Evolutionary conservation across 2,329 filamentous ascomycete genomes (phyloP), one percentile per base, ranked within the genome.

Genomic region (Colletotrichum melonis): DNA sequence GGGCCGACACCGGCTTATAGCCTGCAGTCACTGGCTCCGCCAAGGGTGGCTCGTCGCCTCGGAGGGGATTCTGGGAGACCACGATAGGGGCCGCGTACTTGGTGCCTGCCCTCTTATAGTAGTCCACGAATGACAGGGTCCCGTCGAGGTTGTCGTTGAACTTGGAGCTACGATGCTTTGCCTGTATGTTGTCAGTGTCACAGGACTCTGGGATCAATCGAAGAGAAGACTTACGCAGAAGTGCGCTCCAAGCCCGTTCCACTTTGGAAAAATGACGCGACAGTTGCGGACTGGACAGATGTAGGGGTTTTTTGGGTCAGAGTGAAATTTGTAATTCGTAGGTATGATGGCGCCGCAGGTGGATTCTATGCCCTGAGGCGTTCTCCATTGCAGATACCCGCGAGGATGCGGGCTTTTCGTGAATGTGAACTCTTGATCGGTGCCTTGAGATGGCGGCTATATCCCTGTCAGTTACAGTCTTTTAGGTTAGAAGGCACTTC

Each of bases 61-160:
- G 71, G 1, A 75, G 75, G 7, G 76, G 75, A 19, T 75, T 75
- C 19, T 73, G 75, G 0, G 81, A 80, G 3, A 81, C 73, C 16
- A 82, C 72, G 3, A 79, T 75, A 1, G 74, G 72, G 11, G 70
- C 72, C 28, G 57, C 42, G 16, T 22, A 38, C n/a, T 58, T 35
- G 5, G 52, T 54, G 3, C 6, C 28, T 16, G 26, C 52, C 56
- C 57, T 72, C 14, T 52, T 46, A 16, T 75, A 73, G 28, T 54
- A 55, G 11, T 76, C 76, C 3, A 83, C 54, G 11, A 79, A 72
- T 19, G 81, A 78, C 11, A 86, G 63, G 0, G 84, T 86, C 3
- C 84, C 84, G 11, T 86, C 84, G 3, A 76, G 76, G 32, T 86
- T 86, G 65, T 86, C 84, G 32, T 86, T 84, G 58, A 84, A 78